phyloP scores from a whole-genome alignment of 2,329 filamentous ascomycete genomes.

The Arthrobotrys musiformis region DNA sequence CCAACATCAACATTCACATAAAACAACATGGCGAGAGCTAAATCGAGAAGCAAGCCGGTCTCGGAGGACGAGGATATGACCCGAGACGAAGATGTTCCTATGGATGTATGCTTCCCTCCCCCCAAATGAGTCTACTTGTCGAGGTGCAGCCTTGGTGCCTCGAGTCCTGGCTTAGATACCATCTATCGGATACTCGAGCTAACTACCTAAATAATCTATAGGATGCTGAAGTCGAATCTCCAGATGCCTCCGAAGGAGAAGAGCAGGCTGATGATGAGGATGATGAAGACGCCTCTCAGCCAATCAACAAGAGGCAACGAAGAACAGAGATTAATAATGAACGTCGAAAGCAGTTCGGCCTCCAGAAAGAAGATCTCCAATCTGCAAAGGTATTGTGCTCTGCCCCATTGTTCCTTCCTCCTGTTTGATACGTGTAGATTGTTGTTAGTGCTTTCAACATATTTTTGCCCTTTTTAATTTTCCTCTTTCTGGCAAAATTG shows the following conservation, averaged over 20 bases:
- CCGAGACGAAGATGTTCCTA: constrained; percentile 58
- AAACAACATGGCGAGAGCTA: constrained; percentile 34
- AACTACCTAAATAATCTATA: constrained; percentile 34
- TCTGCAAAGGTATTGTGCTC: constrained; percentile 81
- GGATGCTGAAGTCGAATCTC: constrained; percentile 48
- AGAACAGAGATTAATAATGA: constrained; percentile 83
- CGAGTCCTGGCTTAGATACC: constrained; percentile 14
- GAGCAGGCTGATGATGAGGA: constrained; percentile 57
- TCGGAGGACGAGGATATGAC: constrained; percentile 47
- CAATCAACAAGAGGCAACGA: constrained; percentile 84
- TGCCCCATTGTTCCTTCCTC: not conserved
- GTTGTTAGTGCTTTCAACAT: not conserved
- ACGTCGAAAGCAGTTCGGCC: constrained; percentile 90
- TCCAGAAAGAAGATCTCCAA: constrained; percentile 90
- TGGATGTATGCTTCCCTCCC: constrained; percentile 57
- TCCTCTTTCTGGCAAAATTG: constrained; percentile 39
- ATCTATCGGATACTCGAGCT: constrained; percentile 28
- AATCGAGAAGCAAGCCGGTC: constrained; percentile 42
- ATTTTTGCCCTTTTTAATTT: constrained; percentile 28
- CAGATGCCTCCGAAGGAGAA: constrained; percentile 36
- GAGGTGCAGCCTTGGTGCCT: constrained; percentile 11
- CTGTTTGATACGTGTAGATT: constrained; percentile 8
- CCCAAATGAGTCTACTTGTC: not conserved
- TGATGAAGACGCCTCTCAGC: constrained; percentile 72
- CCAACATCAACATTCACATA: not conserved